Conservation (phyloP, 2,329 filamentous ascomycete species). For the Cylindrodendrum hubeiense region DNA sequence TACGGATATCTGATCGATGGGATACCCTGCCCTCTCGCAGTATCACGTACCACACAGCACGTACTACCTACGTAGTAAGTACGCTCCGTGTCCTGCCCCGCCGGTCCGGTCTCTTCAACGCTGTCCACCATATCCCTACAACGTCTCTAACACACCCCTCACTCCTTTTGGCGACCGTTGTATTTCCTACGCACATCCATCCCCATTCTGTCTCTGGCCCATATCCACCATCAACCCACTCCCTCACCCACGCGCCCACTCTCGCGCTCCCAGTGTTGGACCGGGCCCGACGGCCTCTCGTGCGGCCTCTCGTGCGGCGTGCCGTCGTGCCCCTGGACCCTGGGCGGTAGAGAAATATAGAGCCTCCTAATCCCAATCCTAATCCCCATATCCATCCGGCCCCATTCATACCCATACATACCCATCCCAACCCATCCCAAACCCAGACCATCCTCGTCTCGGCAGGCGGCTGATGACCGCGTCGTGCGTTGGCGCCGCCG, state of each 20-base stretch:
- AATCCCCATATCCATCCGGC: slow-evolving; percentile 2
- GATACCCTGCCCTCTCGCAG: neutral
- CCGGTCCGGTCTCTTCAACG: slow-evolving; percentile 3
- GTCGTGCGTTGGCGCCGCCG: slow-evolving; percentile 25
- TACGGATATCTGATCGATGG: neutral
- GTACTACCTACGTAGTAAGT: neutral
- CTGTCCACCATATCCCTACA: slow-evolving; percentile 24
- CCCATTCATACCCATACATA: neutral
- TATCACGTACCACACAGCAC: too few species aligned
- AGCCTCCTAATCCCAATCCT: neutral
- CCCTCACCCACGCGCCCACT: slow-evolving; percentile 4
- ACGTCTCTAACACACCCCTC: slow-evolving; percentile 26
- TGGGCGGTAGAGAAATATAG: neutral
- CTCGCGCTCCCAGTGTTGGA: too few species aligned
- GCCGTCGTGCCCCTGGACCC: slow-evolving; percentile 13
- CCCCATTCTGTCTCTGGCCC: slow-evolving; percentile 13
- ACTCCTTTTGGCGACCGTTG: slow-evolving; percentile 17
- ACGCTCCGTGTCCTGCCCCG: neutral
- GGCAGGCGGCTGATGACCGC: slow-evolving; percentile 22
- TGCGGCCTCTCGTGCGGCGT: too few species aligned
- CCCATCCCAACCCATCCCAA: slow-evolving; percentile 7
- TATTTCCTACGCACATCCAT: slow-evolving; percentile 11
- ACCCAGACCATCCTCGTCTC: slow-evolving; percentile 11
- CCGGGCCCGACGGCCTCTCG: too few species aligned
- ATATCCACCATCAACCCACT: slow-evolving; percentile 30